A percentile compares a stretch with the other conserved stretches of the same genome.
These are phyloP conservation scores for Oryza meridionalis DNA, from an alignment of 176 grass and related monocot genomes.

Conservation along the genomic window DNA sequence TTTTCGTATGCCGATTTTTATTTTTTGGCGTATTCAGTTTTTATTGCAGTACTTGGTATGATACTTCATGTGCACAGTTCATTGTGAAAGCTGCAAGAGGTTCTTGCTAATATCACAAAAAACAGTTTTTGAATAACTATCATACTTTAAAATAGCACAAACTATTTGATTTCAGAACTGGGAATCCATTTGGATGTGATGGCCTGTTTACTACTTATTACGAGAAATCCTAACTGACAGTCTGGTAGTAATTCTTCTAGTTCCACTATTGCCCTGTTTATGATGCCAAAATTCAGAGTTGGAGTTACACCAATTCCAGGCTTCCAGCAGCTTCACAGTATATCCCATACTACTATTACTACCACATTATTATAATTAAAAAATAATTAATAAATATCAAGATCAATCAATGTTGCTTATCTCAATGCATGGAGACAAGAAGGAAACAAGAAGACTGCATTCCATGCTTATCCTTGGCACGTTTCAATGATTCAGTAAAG, in stretches of 20 bases:
- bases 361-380: neutral
- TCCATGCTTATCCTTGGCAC: conserved; percentile 37
- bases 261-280: neutral
- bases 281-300: neutral
- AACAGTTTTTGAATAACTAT: neutral
- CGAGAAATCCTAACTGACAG: neutral
- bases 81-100: neutral
- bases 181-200: neutral
- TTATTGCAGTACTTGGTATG: neutral
- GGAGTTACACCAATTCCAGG: neutral
- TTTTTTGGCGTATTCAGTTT: conserved; percentile 6
- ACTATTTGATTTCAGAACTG: neutral
- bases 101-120: neutral
- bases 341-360: neutral
- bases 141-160: neutral
- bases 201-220: neutral
- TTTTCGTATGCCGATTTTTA: neutral
- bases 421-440: conserved; percentile 30
- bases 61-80: neutral
- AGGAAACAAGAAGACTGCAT: neutral
- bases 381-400: conserved; percentile 3
- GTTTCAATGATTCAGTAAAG: conserved; percentile 14
- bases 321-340: neutral
- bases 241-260: neutral
- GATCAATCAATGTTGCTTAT: conserved; percentile 9